Conservation (phyloP, 2,329 filamentous ascomycete genomes). For the Colletotrichum sp. region DNA sequence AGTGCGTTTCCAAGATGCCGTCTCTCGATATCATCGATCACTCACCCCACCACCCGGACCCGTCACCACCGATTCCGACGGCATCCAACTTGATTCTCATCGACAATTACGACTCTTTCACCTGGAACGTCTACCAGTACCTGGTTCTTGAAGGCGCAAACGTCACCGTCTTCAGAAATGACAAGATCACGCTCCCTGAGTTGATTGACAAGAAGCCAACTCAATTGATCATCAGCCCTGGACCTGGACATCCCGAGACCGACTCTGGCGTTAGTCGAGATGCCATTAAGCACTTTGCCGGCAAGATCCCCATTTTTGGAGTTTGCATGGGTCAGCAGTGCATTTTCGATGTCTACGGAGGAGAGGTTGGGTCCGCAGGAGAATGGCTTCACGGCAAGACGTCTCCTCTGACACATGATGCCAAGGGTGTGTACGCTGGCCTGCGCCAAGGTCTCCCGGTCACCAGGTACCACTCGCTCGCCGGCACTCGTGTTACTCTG, state of each 20-base stretch:
- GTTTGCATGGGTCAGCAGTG: slow-evolving; percentile 99
- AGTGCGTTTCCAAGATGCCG: slow-evolving; percentile 46
- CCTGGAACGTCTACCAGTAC: slow-evolving; percentile 99
- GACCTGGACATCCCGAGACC: slow-evolving; percentile 88
- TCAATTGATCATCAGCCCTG: slow-evolving; percentile 92
- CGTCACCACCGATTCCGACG: slow-evolving; percentile 73
- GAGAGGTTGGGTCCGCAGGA: slow-evolving; percentile 88
- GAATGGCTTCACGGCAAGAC: slow-evolving; percentile 99
- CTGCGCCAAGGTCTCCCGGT: slow-evolving; percentile 83
- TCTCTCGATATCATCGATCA: slow-evolving; percentile 70
- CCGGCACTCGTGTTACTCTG: slow-evolving; percentile 86
- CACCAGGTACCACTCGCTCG: slow-evolving; percentile 94
- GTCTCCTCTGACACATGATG: slow-evolving; percentile 86
- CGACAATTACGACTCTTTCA: slow-evolving; percentile 99
- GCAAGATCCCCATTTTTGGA: slow-evolving; percentile 94
- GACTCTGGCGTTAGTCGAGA: slow-evolving; percentile 95
- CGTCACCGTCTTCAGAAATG: slow-evolving; percentile 90
- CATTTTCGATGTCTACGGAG: slow-evolving; percentile 93
- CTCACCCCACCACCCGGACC: slow-evolving; percentile 84
- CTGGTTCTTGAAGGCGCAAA: slow-evolving; percentile 93
- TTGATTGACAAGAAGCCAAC: slow-evolving; percentile 85
- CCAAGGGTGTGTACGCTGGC: slow-evolving; percentile 88
- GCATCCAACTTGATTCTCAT: slow-evolving; percentile 94
- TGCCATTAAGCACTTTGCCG: slow-evolving; percentile 88
- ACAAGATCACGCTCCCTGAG: slow-evolving; percentile 86